Evolutionary conservation across 2,329 filamentous ascomycete species (phyloP), one percentile per base, ranked within the genome.

Genomic region (Paracoccidioides brasiliensis): DNA sequence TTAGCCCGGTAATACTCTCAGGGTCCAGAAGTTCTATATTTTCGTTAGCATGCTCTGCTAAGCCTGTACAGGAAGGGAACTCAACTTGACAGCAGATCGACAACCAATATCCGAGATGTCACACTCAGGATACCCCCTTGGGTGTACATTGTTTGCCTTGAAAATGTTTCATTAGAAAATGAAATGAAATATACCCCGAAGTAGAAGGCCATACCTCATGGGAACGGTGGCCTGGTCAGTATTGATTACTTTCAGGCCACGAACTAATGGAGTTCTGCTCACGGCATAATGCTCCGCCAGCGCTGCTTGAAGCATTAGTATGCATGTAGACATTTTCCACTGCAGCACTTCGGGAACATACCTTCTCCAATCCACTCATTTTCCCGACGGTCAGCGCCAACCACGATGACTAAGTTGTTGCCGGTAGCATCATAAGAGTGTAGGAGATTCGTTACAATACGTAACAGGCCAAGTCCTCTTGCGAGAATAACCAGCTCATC

Each of bases 391-490:
- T 93, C 87, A 40, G 93, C 90, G 8, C 90, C 90, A 44, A 97
- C 83, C 22, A 98, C 74, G 46, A 98, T 77, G 51, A 98, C 84
- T 55, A 98, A 76, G 66, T 95, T 97, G 72, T 93, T 94, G 12
- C 93, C 93, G 3, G 89, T 89, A 1, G 90, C 90, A 78, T 98
- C 93, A 73, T 96, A 96, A 22, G 90, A 90, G 72, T 98, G 93
- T 33, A 98, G 81, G 42, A 98, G 80, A 68, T 97, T 98, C n/a
- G 89, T 94, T 66, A 96, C 81, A 56, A 98, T 81, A 62, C 90
- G 88, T 69, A 96, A 81, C 48, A 97, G 83, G 63, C 93, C 93
- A 50, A 98, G 84, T 63, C 93, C 93, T 54, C 89, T 87, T 44
- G 91, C 93, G 55, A 97, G 80, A 55, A 98, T 79, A 64, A 97